phyloP scores from a whole-genome alignment of 2,329 filamentous ascomycete genomes.

The Colletotrichum sp. region DNA sequence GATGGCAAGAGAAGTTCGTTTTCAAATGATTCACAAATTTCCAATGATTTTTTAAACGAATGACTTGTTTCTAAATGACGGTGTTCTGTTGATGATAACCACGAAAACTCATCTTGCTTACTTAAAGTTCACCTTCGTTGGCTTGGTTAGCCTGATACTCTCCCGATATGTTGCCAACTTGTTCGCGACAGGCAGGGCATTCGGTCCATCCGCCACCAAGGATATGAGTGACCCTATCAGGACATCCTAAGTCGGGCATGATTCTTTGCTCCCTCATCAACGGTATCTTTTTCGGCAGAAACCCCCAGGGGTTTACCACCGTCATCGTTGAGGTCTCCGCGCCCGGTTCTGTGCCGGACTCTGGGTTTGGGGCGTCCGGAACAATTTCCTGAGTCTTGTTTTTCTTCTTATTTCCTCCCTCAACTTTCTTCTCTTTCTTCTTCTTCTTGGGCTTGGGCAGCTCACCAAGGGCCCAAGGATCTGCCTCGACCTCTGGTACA shows the following conservation, averaged over 20 bases:
- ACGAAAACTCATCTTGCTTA: background rate
- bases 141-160: background rate
- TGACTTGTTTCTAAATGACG: background rate
- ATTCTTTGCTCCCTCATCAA: background rate
- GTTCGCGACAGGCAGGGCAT: background rate
- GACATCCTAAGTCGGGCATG: background rate
- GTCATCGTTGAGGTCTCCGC: background rate
- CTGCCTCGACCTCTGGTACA: background rate
- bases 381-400: rapidly evolving
- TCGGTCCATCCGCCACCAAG: background rate
- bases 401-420: background rate
- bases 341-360: background rate
- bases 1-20: background rate
- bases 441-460: background rate
- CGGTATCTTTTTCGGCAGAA: background rate
- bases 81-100: background rate
- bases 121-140: background rate
- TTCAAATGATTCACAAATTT: background rate
- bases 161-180: background rate
- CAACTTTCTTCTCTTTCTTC: background rate
- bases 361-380: background rate
- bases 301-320: background rate
- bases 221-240: background rate
- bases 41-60: background rate
- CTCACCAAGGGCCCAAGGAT: background rate